Evolutionary conservation across 352 stramenopile species (phyloP).

Genomic region (Phytophthora hybrid): DNA sequence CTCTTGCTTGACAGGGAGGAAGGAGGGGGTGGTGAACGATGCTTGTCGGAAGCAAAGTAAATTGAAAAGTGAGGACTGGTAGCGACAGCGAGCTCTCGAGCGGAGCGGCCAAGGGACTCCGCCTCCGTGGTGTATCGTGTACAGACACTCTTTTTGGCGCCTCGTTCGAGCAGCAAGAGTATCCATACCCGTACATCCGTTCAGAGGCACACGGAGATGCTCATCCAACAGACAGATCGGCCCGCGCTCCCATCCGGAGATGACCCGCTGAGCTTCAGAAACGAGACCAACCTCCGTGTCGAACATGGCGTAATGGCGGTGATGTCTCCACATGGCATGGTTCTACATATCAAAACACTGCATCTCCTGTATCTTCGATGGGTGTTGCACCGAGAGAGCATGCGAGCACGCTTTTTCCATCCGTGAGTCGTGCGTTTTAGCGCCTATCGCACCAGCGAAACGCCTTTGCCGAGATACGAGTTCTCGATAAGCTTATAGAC

Average conservation of each 20-base stretch:
- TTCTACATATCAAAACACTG: no score
- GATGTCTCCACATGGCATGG: slow-evolving; percentile 18
- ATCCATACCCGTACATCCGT: slow-evolving; percentile 9
- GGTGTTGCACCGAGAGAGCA: slow-evolving; percentile 31
- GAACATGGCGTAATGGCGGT: slow-evolving; percentile 24
- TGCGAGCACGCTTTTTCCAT: slow-evolving; percentile 9
- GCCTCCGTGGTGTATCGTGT: slow-evolving; percentile 12
- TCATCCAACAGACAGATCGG: slow-evolving; percentile 36
- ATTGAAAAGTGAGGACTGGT: slow-evolving; percentile 36
- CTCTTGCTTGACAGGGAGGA: slow-evolving; percentile 4
- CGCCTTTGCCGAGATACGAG: slow-evolving; percentile 31
- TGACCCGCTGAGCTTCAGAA: slow-evolving; percentile 21
- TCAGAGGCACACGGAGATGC: slow-evolving; percentile 27
- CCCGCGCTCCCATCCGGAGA: slow-evolving; percentile 23
- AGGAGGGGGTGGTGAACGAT: slow-evolving; percentile 22
- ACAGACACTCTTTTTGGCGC: slow-evolving; percentile 1
- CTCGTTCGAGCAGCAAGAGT: slow-evolving; percentile 34
- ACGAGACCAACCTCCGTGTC: slow-evolving; percentile 27
- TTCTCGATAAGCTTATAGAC: slow-evolving; percentile 14
- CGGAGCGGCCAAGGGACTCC: slow-evolving; percentile 12
- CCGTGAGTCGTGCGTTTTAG: slow-evolving; percentile 6
- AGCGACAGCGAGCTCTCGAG: slow-evolving; percentile 9
- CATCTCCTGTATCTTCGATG: slow-evolving; percentile 6
- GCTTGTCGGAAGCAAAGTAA: slow-evolving; percentile 38
- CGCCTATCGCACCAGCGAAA: slow-evolving; percentile 8